A percentile compares a stretch with the other conserved stretches of the same genome.
These are phyloP conservation scores for Hortiboletus flavorubellus DNA, from an alignment of 768 basidiomycete species.

Conservation along the genomic window DNA sequence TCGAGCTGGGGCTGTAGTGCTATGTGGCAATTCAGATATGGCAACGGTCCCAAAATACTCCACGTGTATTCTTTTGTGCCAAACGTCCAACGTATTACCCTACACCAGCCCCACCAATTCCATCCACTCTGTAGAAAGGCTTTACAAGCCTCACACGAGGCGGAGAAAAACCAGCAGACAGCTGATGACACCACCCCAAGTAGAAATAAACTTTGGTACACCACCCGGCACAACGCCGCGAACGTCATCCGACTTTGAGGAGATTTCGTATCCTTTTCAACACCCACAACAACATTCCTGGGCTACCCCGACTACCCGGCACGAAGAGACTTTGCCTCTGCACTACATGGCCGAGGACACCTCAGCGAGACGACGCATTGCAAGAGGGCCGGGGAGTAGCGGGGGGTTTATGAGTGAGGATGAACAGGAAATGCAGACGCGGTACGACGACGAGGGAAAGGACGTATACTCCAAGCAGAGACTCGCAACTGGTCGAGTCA, in stretches of 20 bases:
- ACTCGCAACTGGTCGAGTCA: constrained; percentile 37
- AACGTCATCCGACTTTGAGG: constrained; percentile 68
- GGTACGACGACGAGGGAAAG: constrained; percentile 64
- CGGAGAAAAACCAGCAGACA: constrained; percentile 11
- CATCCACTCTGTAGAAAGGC: not conserved
- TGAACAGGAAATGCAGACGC: constrained; percentile 25
- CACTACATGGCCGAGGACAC: constrained; percentile 53
- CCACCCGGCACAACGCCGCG: constrained; percentile 46
- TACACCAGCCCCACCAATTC: not conserved
- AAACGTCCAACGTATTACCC: not conserved
- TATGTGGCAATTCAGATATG: not conserved
- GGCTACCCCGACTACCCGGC: constrained; percentile 23
- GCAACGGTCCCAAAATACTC: not conserved
- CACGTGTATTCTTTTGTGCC: constrained; percentile 5
- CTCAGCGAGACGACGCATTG: constrained; percentile 44
- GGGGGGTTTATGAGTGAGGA: constrained; percentile 29
- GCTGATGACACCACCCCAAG: constrained; percentile 62
- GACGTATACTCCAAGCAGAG: constrained; percentile 54
- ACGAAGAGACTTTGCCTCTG: constrained; percentile 46
- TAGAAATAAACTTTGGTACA: constrained; percentile 68
- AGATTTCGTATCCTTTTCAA: constrained; percentile 56
- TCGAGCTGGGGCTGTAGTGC: not conserved
- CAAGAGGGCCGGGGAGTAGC: constrained; percentile 33
- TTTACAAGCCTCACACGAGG: constrained; percentile 8
- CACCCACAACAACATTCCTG: constrained; percentile 26